Conservation (phyloP, 2,329 filamentous ascomycete genomes). For the Coleophoma crateriformis region DNA sequence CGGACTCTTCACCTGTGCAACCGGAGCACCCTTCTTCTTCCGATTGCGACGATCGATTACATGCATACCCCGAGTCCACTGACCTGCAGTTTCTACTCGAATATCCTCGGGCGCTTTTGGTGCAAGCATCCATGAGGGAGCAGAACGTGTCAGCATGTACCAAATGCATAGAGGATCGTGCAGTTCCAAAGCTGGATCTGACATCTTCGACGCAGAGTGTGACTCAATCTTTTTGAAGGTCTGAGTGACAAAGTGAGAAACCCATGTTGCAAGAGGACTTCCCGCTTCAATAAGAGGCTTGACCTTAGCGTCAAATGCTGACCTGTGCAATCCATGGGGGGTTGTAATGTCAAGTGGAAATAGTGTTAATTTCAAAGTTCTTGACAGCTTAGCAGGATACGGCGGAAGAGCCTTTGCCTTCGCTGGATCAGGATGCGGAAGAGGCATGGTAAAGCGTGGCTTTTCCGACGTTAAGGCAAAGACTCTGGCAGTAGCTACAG, state of each 20-base stretch:
- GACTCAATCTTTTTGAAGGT: slow-evolving; percentile 64
- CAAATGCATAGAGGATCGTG: slow-evolving; percentile 77
- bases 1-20: slow-evolving; percentile 23
- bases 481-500: slow-evolving; percentile 69
- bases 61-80: slow-evolving; percentile 94
- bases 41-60: slow-evolving; percentile 69
- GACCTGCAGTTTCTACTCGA: slow-evolving; percentile 80
- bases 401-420: slow-evolving; percentile 44
- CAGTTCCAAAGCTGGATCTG: slow-evolving; percentile 56
- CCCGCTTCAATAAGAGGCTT: slow-evolving; percentile 50
- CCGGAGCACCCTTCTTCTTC: slow-evolving; percentile 40
- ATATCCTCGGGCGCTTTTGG: slow-evolving; percentile 67
- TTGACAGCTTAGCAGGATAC: slow-evolving; percentile 61
- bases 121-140: slow-evolving; percentile 52
- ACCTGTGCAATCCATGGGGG: slow-evolving; percentile 58
- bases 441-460: slow-evolving; percentile 38
- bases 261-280: slow-evolving; percentile 71
- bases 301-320: slow-evolving; percentile 52
- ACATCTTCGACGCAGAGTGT: slow-evolving; percentile 49
- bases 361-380: slow-evolving; percentile 59
- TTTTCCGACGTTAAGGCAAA: slow-evolving; percentile 70
- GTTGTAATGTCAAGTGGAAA: slow-evolving; percentile 77
- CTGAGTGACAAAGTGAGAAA: slow-evolving; percentile 64
- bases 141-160: slow-evolving; percentile 63
- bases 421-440: slow-evolving; percentile 26